Evolutionary conservation across 257 asterid genomes (phyloP).

Genomic region (Nicotiana undulata): DNA sequence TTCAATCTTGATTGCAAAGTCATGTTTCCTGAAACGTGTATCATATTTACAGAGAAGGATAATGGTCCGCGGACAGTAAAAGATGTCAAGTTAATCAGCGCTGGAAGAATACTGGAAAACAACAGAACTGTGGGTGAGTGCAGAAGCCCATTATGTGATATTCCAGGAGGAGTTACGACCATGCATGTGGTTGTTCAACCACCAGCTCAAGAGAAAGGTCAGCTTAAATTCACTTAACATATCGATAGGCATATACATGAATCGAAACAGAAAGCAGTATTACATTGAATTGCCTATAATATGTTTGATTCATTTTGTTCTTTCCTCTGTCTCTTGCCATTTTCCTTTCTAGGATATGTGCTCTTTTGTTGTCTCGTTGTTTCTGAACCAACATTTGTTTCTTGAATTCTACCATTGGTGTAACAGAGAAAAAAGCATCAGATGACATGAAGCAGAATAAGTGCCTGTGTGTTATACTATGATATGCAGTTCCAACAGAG

Average conservation of each 20-base stretch:
- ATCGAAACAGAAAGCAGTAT: background rate
- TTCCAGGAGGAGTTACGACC: conserved; percentile 77
- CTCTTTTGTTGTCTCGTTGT: background rate
- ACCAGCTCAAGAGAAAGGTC: conserved; percentile 58
- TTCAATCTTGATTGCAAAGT: background rate
- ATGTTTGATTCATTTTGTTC: background rate
- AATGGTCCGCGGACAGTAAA: conserved; percentile 63
- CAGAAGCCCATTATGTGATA: conserved; percentile 62
- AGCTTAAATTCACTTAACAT: background rate
- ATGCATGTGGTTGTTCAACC: conserved; percentile 87
- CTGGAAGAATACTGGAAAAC: conserved; percentile 82
- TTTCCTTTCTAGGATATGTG: background rate
- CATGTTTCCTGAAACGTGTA: background rate
- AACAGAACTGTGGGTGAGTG: conserved; percentile 70
- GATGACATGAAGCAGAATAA: conserved; percentile 43
- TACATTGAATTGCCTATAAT: background rate
- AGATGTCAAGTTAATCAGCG: conserved; percentile 76
- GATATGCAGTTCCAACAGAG: conserved; percentile 28
- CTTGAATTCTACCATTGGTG: conserved; percentile 2
- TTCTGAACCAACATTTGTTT: background rate
- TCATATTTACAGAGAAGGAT: conserved; percentile 48
- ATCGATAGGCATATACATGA: background rate
- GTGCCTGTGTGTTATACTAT: conserved; percentile 71
- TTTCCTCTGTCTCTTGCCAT: background rate
- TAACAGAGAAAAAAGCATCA: conserved; percentile 46